Base-by-base conservation (phyloP, 768 basidiomycete genomes). In the Mycena venus region DNA sequence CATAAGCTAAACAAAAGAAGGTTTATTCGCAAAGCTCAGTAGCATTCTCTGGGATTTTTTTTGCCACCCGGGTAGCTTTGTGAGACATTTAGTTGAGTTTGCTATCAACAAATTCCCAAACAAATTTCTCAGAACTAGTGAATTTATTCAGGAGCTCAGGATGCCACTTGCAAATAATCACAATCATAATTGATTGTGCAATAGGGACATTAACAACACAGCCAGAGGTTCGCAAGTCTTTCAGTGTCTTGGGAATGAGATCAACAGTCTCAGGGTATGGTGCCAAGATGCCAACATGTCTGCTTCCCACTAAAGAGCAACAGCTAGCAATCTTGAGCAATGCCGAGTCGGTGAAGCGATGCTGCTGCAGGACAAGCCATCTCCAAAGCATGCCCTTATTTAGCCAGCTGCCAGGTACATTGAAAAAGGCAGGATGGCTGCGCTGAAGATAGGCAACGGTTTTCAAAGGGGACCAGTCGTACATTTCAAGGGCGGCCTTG, bases 11-110 rank as follows among this genome's bases (percentile, higher is more conserved):
- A 8, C 38, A 55, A 21, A 68, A 68, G 29, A 68, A 68, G 5
- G 66, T 34, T 0, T 55, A 55, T 31, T 68, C 55, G 31, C 66
- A 68, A 2, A 68, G 42, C 25, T 40, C 66, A 5, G 27, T 2
- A 12, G 66, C 66, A 32, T 68, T 32, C 3, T 58, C 66, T 2
- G 66, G 55, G 23, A 68, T 68, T 14, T 68, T 53, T 68, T 68
- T 9, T n/a, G 66, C 66, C 12, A 40, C 65, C 12, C 66, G 53
- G 1, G 66, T 68, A 6, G 55, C 66, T 11, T 58, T 58, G 4
- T 55, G 36, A 3, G 55, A 58, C 7, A 21, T 68, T 38, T 55
- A 68, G 10, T 68, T 21, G 3, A 68, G 21, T 15, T 15, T 42
- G n/a, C 66, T 68, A 10, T 68, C 66, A 1, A 68, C 5, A 25